Evolutionary conservation across 208 protist genomes (phyloP), one percentile per base, ranked within the genome.

Genomic region (Acanthamoeba healyi): DNA sequence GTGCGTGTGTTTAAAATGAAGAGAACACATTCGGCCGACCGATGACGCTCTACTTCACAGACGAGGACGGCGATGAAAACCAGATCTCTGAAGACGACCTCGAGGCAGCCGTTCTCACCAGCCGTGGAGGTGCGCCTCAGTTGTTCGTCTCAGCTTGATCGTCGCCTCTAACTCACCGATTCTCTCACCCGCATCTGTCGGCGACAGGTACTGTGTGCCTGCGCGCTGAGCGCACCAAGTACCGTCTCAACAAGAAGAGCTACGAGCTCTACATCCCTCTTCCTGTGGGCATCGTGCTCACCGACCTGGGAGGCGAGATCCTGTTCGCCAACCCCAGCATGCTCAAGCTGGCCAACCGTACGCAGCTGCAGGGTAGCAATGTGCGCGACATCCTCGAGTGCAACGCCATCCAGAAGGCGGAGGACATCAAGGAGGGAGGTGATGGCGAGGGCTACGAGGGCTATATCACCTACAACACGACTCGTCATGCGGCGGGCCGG

Each of bases 401-500:
- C 36, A 74, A 6, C 65, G 9, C 34, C 29, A 74, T 74, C 65
- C 29, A 44, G 2, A 74, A 74, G 65, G 65, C 65, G 7, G 34
- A 74, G 65, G 65, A 74, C 65, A 74, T 74, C 36, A 74, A 74
- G 65, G 65, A 74, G 65, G 65, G 65, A 19, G 34, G 34, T 19
- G 34, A 74, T 10, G 65, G 65, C 36, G 34, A 74, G 17, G 65
- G 65, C 29, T 74, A 74, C 17, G 34, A 77, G 24, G 67, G 67
- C 0, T 44, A 44, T 36, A 5, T 77, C 19, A 32, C 19, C 1
- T 14, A 67, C 58, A 67, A 32, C 17, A 24, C 34, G 10, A 12
- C n/a, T n/a, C n/a, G n/a, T n/a, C n/a, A n/a, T n/a, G n/a, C n/a
- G n/a, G n/a, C 22, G 1, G 58, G 26, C 67, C 1, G 34, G 2